These are phyloP conservation scores for Kazachstania viticola DNA, from an alignment of 805 yeast genomes.

Conservation along the genomic window DNA sequence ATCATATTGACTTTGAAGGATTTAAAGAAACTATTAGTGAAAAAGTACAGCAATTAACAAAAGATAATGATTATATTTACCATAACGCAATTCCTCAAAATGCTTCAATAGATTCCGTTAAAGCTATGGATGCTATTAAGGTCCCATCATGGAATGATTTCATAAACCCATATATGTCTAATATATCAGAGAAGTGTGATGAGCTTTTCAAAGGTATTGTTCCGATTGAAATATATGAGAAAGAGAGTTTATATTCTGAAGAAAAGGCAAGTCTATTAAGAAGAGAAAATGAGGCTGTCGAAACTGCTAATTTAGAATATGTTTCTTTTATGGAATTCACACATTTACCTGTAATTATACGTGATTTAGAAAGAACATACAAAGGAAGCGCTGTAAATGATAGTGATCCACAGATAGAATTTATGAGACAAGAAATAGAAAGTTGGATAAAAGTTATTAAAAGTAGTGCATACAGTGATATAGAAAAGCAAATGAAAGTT, in stretches of 20 bases:
- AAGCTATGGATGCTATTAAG: conserved; percentile 52
- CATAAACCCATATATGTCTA: conserved; percentile 30
- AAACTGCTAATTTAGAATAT: conserved; percentile 69
- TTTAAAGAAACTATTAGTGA: conserved; percentile 27
- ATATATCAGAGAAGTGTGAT: conserved; percentile 26
- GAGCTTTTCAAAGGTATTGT: conserved; percentile 69
- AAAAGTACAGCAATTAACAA: conserved; percentile 36
- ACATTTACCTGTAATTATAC: conserved; percentile 58
- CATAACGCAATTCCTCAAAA: conserved; percentile 63
- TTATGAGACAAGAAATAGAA: conserved; percentile 22
- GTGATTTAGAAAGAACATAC: conserved; percentile 34
- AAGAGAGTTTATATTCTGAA: conserved; percentile 79
- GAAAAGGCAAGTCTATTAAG: conserved; percentile 72
- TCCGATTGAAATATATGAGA: conserved; percentile 80
- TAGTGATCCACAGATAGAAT: conserved; percentile 16
- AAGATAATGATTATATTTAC: conserved; percentile 84
- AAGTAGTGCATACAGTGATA: conserved; percentile 19
- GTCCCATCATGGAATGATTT: conserved; percentile 59
- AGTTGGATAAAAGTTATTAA: conserved; percentile 21
- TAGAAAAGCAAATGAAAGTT: conserved; percentile 27
- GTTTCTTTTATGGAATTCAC: conserved; percentile 70
- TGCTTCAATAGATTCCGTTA: conserved; percentile 22
- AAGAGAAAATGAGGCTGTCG: conserved; percentile 59
- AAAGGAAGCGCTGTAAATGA: too few species aligned
- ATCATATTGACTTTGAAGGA: conserved; percentile 24